phyloP scores from a whole-genome alignment of 2,329 filamentous ascomycete species.

The Nannizziopsis arthrosporioides region DNA sequence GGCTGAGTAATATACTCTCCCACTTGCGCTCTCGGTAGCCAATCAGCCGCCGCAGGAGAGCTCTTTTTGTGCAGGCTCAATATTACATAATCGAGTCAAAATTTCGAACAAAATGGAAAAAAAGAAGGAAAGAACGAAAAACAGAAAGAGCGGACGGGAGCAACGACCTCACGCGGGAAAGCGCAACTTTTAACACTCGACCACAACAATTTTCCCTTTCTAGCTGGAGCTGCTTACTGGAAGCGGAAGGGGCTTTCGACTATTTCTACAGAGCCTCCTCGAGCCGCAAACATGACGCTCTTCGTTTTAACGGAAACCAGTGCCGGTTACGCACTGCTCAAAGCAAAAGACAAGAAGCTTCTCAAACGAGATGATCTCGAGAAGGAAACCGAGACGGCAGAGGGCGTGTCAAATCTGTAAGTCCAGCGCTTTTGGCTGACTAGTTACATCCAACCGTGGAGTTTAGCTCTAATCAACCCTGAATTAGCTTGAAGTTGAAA shows the following conservation, averaged over 20 bases:
- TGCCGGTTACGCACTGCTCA: conserved; percentile 95
- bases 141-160: not conserved
- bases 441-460: not conserved
- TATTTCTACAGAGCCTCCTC: conserved; percentile 1
- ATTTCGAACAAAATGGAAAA: conserved; percentile 9
- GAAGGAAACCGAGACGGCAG: conserved; percentile 62
- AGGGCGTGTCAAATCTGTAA: conserved; percentile 77
- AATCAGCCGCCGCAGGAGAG: not conserved
- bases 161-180: conserved; percentile 1
- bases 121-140: conserved; percentile 8
- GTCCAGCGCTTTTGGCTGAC: conserved; percentile 27
- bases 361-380: conserved; percentile 74
- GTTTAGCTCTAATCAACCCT: not conserved
- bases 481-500: conserved; percentile 73
- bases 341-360: conserved; percentile 97
- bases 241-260: conserved; percentile 4
- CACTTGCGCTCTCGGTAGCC: too few relatives aligned
- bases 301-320: conserved; percentile 91
- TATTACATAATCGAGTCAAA: conserved; percentile 14
- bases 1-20: too few relatives aligned
- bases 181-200: conserved; percentile 3
- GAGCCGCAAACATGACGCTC: conserved; percentile 56
- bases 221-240: not conserved
- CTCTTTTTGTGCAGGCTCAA: not conserved
- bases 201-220: conserved; percentile 1